Conservation (phyloP, 805 yeast genomes). For the Candida sonorensis region DNA sequence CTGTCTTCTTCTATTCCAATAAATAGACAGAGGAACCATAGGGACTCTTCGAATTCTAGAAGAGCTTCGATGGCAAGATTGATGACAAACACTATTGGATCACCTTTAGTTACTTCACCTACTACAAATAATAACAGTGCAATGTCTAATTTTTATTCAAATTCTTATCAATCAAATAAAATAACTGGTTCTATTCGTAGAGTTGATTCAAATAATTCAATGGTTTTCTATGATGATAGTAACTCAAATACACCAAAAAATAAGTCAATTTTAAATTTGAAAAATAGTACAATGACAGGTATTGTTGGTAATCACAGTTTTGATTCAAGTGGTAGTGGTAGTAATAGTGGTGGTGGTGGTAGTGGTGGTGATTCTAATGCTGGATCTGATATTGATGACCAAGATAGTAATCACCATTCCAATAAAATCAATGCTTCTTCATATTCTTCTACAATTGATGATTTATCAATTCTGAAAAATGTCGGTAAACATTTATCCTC, state of each 20-base stretch:
- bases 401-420: no score
- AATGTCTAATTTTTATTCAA: no score
- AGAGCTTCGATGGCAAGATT: slow-evolving; percentile 28
- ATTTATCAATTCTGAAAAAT: slow-evolving; percentile 28
- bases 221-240: slow-evolving; percentile 15
- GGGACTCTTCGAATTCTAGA: no score
- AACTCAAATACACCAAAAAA: slow-evolving; percentile 3
- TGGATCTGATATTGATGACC: not conserved
- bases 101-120: slow-evolving; percentile 27
- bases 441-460: slow-evolving; percentile 23
- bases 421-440: no score
- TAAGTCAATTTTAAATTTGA: not conserved
- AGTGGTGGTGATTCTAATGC: slow-evolving; percentile 3
- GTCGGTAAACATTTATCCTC: slow-evolving; percentile 32
- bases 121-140: no score
- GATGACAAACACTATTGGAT: no score
- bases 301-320: no score
- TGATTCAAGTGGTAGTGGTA: not conserved
- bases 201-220: slow-evolving; percentile 18
- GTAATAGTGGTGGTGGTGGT: not conserved
- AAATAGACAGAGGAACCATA: no score
- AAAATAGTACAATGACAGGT: no score
- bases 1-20: slow-evolving; percentile 7
- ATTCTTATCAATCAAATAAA: no score
- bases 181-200: slow-evolving; percentile 11